Conservation (phyloP, 306 rosid species). For the Acacia melanoxylon region DNA sequence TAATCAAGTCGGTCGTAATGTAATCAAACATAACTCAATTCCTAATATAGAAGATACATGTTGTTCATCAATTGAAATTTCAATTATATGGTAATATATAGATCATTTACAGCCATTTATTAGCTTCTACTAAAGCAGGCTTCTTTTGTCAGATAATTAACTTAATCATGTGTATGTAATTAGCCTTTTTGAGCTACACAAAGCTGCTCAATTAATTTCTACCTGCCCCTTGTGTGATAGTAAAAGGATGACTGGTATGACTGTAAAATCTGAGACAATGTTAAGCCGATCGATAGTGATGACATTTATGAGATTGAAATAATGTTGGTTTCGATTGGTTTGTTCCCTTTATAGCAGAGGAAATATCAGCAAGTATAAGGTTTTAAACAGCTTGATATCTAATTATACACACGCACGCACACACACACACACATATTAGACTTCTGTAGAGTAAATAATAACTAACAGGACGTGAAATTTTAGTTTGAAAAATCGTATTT, state of each 20-base stretch:
- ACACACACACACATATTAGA: neutral
- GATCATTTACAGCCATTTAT: neutral
- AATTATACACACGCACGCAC: neutral
- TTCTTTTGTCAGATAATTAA: neutral
- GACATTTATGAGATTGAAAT: neutral
- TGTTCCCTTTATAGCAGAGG: neutral
- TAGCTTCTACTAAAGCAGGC: neutral
- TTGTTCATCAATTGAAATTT: neutral
- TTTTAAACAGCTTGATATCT: neutral
- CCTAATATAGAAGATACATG: neutral
- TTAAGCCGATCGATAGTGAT: neutral
- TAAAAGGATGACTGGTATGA: neutral
- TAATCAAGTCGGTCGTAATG: neutral
- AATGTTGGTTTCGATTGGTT: neutral
- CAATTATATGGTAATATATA: neutral
- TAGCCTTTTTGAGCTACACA: neutral
- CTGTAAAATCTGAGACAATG: neutral
- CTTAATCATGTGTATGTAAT: neutral
- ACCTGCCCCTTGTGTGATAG: neutral
- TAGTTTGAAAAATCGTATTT: neutral
- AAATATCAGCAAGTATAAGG: neutral
- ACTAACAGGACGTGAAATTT: neutral
- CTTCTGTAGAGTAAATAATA: neutral
- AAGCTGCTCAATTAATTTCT: neutral
- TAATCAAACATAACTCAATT: neutral